phyloP scores from a whole-genome alignment of 805 yeast species.

The Pichia nakasei region DNA sequence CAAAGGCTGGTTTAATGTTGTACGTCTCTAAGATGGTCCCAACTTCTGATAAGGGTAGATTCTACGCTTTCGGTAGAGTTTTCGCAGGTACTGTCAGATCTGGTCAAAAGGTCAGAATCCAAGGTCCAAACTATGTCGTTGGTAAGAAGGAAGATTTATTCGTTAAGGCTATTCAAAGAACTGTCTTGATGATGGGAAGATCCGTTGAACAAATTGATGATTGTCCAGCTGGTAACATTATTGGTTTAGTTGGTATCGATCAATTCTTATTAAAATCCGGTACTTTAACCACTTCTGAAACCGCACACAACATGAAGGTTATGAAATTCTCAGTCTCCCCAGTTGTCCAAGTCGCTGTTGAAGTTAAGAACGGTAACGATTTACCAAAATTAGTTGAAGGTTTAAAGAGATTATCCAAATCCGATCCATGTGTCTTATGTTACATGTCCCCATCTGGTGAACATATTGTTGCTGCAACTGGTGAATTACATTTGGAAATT shows the following conservation, averaged over 20 bases:
- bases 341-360: slow-evolving; percentile 99
- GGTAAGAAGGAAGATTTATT: slow-evolving; percentile 97
- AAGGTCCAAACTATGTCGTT: slow-evolving; percentile 99
- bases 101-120: slow-evolving; percentile 99
- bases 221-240: slow-evolving; percentile 99
- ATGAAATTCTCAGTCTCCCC: slow-evolving; percentile 99
- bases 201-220: slow-evolving; percentile 96
- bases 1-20: slow-evolving; percentile 95
- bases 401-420: slow-evolving; percentile 98
- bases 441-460: slow-evolving; percentile 92
- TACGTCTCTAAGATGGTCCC: slow-evolving; percentile 99
- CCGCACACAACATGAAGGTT: slow-evolving; percentile 98
- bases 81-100: slow-evolving; percentile 99
- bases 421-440: slow-evolving; percentile 96
- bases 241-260: slow-evolving; percentile 99
- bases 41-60: slow-evolving; percentile 99
- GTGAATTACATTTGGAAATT: slow-evolving; percentile 99
- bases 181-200: slow-evolving; percentile 99
- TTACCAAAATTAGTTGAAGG: slow-evolving; percentile 99
- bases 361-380: slow-evolving; percentile 98
- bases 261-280: slow-evolving; percentile 99
- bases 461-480: slow-evolving; percentile 99
- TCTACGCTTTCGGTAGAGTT: slow-evolving; percentile 99
- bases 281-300: slow-evolving; percentile 94
- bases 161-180: slow-evolving; percentile 97